Percentiles rank a stretch among this genome's conserved stretches.
phyloP scores from a whole-genome alignment of 2,329 filamentous ascomycete species.

The Biscogniauxia mediterranea region DNA sequence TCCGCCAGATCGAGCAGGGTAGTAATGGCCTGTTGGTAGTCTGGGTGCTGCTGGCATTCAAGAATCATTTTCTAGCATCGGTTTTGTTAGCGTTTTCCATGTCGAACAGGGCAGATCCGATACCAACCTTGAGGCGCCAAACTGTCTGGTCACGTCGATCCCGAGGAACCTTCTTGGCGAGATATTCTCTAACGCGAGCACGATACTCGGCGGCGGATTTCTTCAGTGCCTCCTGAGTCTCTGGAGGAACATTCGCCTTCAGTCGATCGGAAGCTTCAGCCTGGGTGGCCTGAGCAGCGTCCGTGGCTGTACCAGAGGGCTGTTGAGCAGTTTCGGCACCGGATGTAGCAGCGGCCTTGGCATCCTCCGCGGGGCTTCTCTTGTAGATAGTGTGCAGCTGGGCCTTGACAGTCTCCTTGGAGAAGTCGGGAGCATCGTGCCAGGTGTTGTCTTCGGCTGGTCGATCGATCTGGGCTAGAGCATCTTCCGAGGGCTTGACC shows the following conservation, averaged over 20 bases:
- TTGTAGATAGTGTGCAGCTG: constrained; percentile 65
- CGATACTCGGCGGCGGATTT: constrained; percentile 40
- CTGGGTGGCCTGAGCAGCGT: constrained; percentile 26
- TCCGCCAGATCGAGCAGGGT: constrained; percentile 83
- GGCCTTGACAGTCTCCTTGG: constrained; percentile 65
- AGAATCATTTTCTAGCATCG: constrained; percentile 81
- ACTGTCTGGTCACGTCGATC: constrained; percentile 91
- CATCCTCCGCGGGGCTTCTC: constrained; percentile 55
- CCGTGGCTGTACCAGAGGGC: constrained; percentile 22
- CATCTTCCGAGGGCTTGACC: constrained; percentile 75
- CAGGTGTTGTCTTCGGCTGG: constrained; percentile 89
- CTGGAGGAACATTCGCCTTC: constrained; percentile 62
- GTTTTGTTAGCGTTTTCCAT: constrained; percentile 52
- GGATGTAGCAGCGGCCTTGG: constrained; percentile 54
- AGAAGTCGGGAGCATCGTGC: constrained; percentile 82
- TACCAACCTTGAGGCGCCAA: constrained; percentile 69
- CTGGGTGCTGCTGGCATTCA: constrained; percentile 91
- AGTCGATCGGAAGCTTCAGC: constrained; percentile 52
- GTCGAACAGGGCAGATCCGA: constrained; percentile 50
- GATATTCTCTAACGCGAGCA: constrained; percentile 63
- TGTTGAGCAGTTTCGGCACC: constrained; percentile 44
- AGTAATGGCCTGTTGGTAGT: constrained; percentile 89
- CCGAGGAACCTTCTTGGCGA: constrained; percentile 82
- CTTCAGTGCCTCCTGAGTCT: constrained; percentile 48
- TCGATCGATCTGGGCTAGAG: constrained; percentile 73